Evolutionary conservation across 129 eudicot genomes (phyloP), one percentile per base, ranked within the genome.

Genomic region (Scalesia atractyloides): DNA sequence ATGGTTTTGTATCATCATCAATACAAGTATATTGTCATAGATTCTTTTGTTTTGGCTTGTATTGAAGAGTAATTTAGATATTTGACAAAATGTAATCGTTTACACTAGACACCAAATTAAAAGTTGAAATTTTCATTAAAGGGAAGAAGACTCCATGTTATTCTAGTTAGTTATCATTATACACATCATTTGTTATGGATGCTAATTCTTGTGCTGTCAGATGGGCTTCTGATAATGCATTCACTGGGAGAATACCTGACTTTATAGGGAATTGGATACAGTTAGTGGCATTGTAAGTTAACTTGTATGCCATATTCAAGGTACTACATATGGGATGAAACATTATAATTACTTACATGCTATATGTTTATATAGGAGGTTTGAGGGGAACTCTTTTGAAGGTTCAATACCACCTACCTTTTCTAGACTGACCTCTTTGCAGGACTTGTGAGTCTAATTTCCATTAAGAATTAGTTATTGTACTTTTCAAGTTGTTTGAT

Each of bases 211-310:
- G 68, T 6, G 34, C 10, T 64, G 73, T 65, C 88, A 90, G 96
- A 74, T 79, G 90, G 88, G 88, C 84, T 60, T 84, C 88, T 2
- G 96, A 83, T 68, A 87, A 73, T 78, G 78, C 58, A 5, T 80
- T 90, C 59, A 90, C 88, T 3, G 96, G 96, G 34, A 73, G 74
- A 58, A 83, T 90, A 81, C 96, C 96, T 0, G 88, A 81, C 41
- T 89, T 86, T 73, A 86, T 89, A 26, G 92, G 96, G 41, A 89
- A 73, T 52, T 86, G 96, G 96, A 53, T 85, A 74, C 79, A 36
- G 72, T 85, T 90, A 37, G 43, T 5, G 43, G 10, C 7, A 43
- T 50, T 90, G 96, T 90, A 73, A 87, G 72, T 54, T 20, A 6
- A 16, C 34, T 0, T 71, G 30, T 53, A 61, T 53, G 7, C 0